phyloP scores from a whole-genome alignment of 1,139 yeast genomes.

The Meyerozyma guilliermondii region DNA sequence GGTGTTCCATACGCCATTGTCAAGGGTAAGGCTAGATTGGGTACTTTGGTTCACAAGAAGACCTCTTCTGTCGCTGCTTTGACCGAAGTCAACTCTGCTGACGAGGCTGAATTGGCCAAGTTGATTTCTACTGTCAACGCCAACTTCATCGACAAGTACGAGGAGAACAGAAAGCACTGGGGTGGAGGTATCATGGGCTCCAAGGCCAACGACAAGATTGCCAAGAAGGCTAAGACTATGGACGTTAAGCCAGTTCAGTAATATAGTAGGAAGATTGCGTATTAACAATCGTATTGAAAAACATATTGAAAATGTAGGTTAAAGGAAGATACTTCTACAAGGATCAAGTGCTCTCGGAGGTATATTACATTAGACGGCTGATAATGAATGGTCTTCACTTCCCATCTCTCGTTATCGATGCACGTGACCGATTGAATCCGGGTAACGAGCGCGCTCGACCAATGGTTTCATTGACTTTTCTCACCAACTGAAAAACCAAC shows the following conservation, averaged over 20 bases:
- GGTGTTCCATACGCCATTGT: slow-evolving; percentile 16
- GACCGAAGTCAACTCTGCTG: slow-evolving; percentile 14
- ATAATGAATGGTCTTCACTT: no score
- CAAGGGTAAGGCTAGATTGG: slow-evolving; percentile 18
- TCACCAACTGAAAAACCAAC: slow-evolving; percentile 11
- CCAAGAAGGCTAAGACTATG: slow-evolving; percentile 10
- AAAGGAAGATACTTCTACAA: not conserved
- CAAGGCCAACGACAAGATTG: slow-evolving; percentile 13
- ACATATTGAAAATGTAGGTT: no score
- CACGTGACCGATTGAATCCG: slow-evolving; percentile 8
- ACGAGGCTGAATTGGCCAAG: slow-evolving; percentile 14
- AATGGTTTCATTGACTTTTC: slow-evolving; percentile 23
- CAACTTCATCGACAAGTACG: slow-evolving; percentile 16
- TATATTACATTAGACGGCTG: no score
- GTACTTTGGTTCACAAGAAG: slow-evolving; percentile 16
- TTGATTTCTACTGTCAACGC: slow-evolving; percentile 15
- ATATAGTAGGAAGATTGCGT: not conserved
- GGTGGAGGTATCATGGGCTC: slow-evolving; percentile 16
- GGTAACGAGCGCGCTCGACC: slow-evolving; percentile 16
- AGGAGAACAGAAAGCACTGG: slow-evolving; percentile 15
- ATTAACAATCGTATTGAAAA: no score
- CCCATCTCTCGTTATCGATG: slow-evolving; percentile 1
- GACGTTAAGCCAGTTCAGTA: slow-evolving; percentile 1
- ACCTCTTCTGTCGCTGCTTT: slow-evolving; percentile 16
- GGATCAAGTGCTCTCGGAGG: no score